phyloP scores from a whole-genome alignment of 805 yeast genomes.

The Grigorovia yakushimaensis region DNA sequence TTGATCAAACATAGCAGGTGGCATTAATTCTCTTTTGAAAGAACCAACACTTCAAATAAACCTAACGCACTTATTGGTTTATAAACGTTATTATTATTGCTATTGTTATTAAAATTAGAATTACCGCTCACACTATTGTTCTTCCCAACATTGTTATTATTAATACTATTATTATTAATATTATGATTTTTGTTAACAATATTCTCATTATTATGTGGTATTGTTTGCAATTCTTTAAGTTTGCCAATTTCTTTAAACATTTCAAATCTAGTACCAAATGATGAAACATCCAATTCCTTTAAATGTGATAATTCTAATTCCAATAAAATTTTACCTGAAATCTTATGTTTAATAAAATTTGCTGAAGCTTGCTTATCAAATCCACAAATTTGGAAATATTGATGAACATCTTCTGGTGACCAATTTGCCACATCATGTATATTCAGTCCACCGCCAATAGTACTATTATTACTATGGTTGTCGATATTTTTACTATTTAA shows the following conservation, averaged over 20 bases:
- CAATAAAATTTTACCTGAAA: slow-evolving; percentile 75
- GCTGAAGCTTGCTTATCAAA: slow-evolving; percentile 69
- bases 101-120: not conserved
- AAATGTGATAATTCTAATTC: slow-evolving; percentile 78
- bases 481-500: not conserved
- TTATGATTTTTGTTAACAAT: not conserved
- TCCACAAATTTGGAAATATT: slow-evolving; percentile 62
- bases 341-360: slow-evolving; percentile 77
- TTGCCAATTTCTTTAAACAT: slow-evolving; percentile 81
- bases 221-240: slow-evolving; percentile 25
- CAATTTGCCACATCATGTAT: slow-evolving; percentile 43
- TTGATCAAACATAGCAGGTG: slow-evolving; percentile 31
- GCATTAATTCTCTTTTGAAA: slow-evolving; percentile 25
- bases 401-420: slow-evolving; percentile 80
- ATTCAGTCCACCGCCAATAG: slow-evolving; percentile 1
- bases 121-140: no score
- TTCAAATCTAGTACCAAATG: slow-evolving; percentile 94
- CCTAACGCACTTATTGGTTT: slow-evolving; percentile 6
- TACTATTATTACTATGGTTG: no score
- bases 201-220: not conserved
- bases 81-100: not conserved
- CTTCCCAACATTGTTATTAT: not conserved
- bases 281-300: slow-evolving; percentile 83
- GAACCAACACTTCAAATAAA: not conserved
- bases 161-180: not conserved